A percentile compares a stretch with the other conserved stretches of the same genome.
phyloP scores from a whole-genome alignment of 2,329 filamentous ascomycete genomes.

The Coleophoma cylindrospora region DNA sequence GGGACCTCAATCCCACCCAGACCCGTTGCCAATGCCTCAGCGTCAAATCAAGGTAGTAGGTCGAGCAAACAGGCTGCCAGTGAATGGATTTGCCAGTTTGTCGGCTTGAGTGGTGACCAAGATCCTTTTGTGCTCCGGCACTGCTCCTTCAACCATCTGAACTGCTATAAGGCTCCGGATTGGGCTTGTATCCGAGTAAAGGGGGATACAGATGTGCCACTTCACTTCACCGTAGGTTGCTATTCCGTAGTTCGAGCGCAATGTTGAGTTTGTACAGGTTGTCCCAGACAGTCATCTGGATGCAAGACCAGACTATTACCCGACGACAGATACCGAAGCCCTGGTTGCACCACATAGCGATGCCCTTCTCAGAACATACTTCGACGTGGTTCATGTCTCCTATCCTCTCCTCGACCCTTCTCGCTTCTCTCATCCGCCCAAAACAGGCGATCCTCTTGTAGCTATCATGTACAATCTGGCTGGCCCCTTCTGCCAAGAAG shows the following conservation, averaged over 20 bases:
- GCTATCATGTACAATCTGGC: slow-evolving; percentile 20
- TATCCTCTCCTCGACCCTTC: slow-evolving; percentile 20
- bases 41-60: neutral
- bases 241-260: neutral
- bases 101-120: slow-evolving; percentile 20
- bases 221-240: slow-evolving; percentile 17
- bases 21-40: neutral
- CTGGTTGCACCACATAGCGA: slow-evolving; percentile 12
- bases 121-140: slow-evolving; percentile 20
- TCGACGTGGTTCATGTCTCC: slow-evolving; percentile 17
- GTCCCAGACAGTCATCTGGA: slow-evolving; percentile 19
- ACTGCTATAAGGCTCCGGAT: slow-evolving; percentile 18
- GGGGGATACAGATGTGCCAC: slow-evolving; percentile 12
- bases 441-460: slow-evolving; percentile 13
- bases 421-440: slow-evolving; percentile 9
- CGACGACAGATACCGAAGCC: slow-evolving; percentile 15
- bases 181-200: slow-evolving; percentile 19
- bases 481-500: slow-evolving; percentile 15
- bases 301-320: slow-evolving; percentile 17
- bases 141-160: slow-evolving; percentile 20
- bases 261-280: slow-evolving; percentile 10
- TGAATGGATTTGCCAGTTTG: slow-evolving; percentile 19
- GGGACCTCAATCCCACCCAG: slow-evolving; percentile 7
- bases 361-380: slow-evolving; percentile 16
- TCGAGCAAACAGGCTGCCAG: neutral